Evolutionary conservation across 768 basidiomycete genomes (phyloP), one percentile per base, ranked within the genome.

Genomic region (Hygrophorus russula): DNA sequence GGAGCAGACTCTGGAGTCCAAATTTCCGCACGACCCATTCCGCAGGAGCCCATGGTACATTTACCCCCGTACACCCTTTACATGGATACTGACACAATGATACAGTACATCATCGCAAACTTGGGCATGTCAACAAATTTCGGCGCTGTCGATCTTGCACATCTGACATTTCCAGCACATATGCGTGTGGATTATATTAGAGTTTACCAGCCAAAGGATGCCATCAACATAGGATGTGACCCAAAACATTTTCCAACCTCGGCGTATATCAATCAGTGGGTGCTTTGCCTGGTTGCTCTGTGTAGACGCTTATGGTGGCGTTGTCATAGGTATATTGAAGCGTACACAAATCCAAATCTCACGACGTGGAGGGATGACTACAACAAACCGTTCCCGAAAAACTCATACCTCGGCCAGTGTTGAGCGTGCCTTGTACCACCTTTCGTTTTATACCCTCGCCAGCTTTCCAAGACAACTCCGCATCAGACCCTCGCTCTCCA

Each of bases 1-100:
- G 83, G 64, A 0, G 64, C 82, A 8, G 80, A 93, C 57, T 27
- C 67, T 4, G 52, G 54, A 28, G 75, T 73, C 1, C 54, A 83
- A 46, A 81, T 93, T 29, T 70, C 74, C 12, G 65, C 68, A 19
- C 68, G 91, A 28, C 76, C 82, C 2, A 63, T 94, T 10, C 69
- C 91, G 0, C 74, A 78, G 49, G 91, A 96, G 58, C 91, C 91
- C 17, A 86, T 92, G 87, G 84, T 87, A 50, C 37, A 74, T 46
- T 13, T 12, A 20, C 20, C 18, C 59, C 7, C 14, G 30, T 24
- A 3, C 15, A 17, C 17, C 10, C 13, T 33, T 20, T 15, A 15
- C 17, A 28, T 12, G 11, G 24, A 24, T 7, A 3, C 24, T 17
- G 17, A 18, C 13, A 5, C 32, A 5, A 24, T 7, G 24, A 24